A percentile compares a stretch with the other conserved stretches of the same genome.
These are phyloP conservation scores for Picochlorum sp. DNA, from an alignment of 139 green algal genomes.

Conservation along the genomic window DNA sequence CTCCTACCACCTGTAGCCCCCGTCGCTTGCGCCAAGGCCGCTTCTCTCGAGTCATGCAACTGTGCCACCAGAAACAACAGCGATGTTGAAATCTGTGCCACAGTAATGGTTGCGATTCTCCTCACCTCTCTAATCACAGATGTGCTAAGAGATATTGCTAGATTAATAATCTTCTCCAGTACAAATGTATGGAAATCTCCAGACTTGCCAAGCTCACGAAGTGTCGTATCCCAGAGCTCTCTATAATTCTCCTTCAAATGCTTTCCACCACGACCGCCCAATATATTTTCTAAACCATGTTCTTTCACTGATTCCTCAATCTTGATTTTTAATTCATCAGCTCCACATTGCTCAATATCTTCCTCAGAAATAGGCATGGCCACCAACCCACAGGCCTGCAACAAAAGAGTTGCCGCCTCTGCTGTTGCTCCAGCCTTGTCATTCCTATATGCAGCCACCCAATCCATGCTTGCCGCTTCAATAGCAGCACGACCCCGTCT, in stretches of 20 bases:
- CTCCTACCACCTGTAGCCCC: constrained; percentile 15
- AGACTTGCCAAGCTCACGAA: constrained; percentile 17
- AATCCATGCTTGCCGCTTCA: constrained; percentile 39
- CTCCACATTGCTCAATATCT: constrained; percentile 2
- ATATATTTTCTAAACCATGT: neutral
- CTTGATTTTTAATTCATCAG: constrained; percentile 4
- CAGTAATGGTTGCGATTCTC: constrained; percentile 52
- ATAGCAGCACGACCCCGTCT: constrained; percentile 15
- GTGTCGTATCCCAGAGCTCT: constrained; percentile 45
- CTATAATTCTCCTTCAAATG: constrained; percentile 39
- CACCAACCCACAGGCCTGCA: constrained; percentile 33
- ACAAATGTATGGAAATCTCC: constrained; percentile 50
- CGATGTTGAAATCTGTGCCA: constrained; percentile 53
- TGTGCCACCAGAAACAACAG: constrained; percentile 35
- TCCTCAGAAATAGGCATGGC: neutral
- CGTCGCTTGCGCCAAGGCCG: constrained; percentile 51
- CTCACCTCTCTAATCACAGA: constrained; percentile 54
- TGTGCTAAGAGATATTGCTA: constrained; percentile 54
- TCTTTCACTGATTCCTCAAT: neutral
- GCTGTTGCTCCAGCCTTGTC: constrained; percentile 31
- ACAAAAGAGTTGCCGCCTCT: constrained; percentile 55
- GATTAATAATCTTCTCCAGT: constrained; percentile 41
- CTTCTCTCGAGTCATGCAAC: constrained; percentile 42
- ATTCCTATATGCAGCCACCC: constrained; percentile 42
- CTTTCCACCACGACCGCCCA: neutral